Percentiles rank a stretch among this genome's conserved stretches.
Evolutionary conservation across 306 rosid species (phyloP).

Genomic region (Sphenostylis stenocarpa): DNA sequence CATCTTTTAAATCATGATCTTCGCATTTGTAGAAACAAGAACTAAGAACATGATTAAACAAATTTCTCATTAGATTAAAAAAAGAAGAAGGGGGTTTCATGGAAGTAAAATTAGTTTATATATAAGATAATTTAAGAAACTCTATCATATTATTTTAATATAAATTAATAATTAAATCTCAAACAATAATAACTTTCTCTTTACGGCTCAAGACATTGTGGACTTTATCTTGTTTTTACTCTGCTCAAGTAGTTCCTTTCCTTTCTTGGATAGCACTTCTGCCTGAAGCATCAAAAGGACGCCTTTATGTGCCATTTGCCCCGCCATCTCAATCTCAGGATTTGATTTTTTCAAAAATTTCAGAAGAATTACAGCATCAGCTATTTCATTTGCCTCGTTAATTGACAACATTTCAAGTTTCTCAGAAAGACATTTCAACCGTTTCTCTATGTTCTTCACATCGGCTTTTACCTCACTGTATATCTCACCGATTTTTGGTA

Average conservation of each 20-base stretch:
- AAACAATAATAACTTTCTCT: too few relatives aligned
- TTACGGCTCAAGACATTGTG: too few relatives aligned
- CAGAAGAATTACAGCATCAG: conserved; percentile 11
- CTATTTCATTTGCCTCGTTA: conserved; percentile 1
- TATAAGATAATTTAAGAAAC: too few relatives aligned
- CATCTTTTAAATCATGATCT: too few relatives aligned
- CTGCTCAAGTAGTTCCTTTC: background rate
- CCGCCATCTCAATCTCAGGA: background rate
- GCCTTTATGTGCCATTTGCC: conserved; percentile 23
- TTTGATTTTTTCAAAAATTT: background rate
- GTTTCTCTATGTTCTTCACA: background rate
- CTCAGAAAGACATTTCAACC: background rate
- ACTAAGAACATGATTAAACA: too few relatives aligned
- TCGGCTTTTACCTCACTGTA: too few relatives aligned
- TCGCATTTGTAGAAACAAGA: too few relatives aligned
- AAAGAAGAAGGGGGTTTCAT: too few relatives aligned
- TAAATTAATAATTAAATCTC: too few relatives aligned
- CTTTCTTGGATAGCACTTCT: background rate
- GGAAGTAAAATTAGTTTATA: too few relatives aligned
- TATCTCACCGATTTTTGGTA: background rate
- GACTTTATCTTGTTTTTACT: background rate
- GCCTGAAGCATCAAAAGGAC: conserved; percentile 27
- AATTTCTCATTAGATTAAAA: too few relatives aligned
- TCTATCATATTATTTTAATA: too few relatives aligned
- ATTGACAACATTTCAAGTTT: background rate